phyloP scores from a whole-genome alignment of 2,329 filamentous ascomycete genomes.

The Botrytis deweyae region DNA sequence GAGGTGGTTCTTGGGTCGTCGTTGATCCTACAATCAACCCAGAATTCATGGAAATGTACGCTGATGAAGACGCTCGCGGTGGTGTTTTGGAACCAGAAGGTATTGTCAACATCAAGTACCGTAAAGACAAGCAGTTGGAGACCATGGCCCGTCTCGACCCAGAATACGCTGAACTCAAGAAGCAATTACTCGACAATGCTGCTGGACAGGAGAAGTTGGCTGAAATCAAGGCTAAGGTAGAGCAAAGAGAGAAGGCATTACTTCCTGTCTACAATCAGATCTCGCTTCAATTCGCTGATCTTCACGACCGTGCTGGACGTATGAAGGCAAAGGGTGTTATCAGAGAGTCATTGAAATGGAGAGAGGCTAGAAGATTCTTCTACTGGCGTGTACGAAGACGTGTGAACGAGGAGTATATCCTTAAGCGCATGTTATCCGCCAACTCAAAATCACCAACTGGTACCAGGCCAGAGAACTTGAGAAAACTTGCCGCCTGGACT shows the following conservation, averaged over 20 bases:
- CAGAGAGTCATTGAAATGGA: conserved; percentile 79
- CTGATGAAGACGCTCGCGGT: conserved; percentile 89
- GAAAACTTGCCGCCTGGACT: conserved; percentile 80
- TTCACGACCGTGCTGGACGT: conserved; percentile 93
- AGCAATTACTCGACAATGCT: conserved; percentile 63
- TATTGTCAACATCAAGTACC: conserved; percentile 98
- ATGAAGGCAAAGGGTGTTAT: conserved; percentile 99
- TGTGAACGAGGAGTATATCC: conserved; percentile 94
- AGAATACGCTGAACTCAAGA: conserved; percentile 79
- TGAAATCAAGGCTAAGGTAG: conserved; percentile 80
- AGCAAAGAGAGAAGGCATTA: conserved; percentile 79
- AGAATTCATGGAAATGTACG: conserved; percentile 98
- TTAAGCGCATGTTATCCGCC: conserved; percentile 74
- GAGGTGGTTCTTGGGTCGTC: conserved; percentile 99
- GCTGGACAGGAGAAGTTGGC: conserved; percentile 73
- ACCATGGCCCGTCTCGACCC: conserved; percentile 94
- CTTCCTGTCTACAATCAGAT: conserved; percentile 94
- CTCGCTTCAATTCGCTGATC: conserved; percentile 92
- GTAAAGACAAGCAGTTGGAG: conserved; percentile 93
- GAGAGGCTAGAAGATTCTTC: conserved; percentile 92
- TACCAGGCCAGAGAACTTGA: conserved; percentile 66
- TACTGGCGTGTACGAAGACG: conserved; percentile 98
- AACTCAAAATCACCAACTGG: conserved; percentile 45
- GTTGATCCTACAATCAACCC: conserved; percentile 98
- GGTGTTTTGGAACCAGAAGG: conserved; percentile 98